phyloP scores from a whole-genome alignment of 306 rosid species.

The Coriaria nepalensis region DNA sequence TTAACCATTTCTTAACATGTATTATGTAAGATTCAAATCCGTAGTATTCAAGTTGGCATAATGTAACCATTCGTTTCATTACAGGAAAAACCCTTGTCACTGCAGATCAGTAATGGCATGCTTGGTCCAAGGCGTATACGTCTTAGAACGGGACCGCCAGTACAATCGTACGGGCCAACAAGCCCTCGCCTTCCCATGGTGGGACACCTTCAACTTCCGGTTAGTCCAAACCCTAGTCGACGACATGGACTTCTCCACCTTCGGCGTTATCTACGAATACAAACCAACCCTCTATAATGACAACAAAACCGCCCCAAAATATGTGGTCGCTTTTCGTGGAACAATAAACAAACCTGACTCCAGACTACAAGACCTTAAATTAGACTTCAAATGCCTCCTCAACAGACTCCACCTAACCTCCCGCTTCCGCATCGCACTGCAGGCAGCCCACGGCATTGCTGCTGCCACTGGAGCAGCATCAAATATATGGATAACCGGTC shows the following conservation, averaged over 20 bases:
- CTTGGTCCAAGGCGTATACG: not conserved
- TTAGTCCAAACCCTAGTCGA: not conserved
- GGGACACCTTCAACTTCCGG: not conserved
- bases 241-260: not conserved
- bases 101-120: not conserved
- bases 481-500: constrained; percentile 27
- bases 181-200: not conserved
- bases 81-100: not conserved
- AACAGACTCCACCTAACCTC: not conserved
- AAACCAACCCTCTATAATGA: no score
- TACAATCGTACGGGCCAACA: not conserved
- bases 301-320: not conserved
- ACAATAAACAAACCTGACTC: not conserved
- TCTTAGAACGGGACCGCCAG: not conserved
- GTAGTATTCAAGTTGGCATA: not conserved
- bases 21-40: no score
- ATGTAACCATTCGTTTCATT: not conserved
- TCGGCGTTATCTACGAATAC: not conserved
- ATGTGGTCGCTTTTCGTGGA: constrained; percentile 1
- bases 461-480: no score
- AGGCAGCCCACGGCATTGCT: no score
- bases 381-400: not conserved
- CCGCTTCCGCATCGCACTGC: no score
- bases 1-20: no score
- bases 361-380: not conserved